Evolutionary conservation across 2,329 filamentous ascomycete genomes (phyloP), one percentile per base, ranked within the genome.

Genomic region (Ceratocystis harringtonii): DNA sequence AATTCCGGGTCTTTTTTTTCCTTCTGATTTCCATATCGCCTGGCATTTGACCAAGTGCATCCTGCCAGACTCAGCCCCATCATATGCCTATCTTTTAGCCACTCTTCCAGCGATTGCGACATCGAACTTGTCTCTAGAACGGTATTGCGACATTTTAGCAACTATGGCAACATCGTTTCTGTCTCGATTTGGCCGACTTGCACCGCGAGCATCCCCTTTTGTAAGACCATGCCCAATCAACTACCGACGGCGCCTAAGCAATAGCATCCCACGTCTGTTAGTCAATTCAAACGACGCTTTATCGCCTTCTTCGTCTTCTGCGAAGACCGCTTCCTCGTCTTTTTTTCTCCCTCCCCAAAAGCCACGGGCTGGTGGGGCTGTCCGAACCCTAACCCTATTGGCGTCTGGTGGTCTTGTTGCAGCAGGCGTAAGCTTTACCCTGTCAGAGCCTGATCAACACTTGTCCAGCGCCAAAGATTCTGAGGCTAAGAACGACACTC

Each of bases 91-190:
- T 63, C 65, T 63, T 62, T 64, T 62, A 61, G 30, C 43, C 48
- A 28, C 32, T 30, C 58, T 57, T 5, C 41, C 45, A 48, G 43
- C 61, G 28, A 67, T 64, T 57, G 63, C 62, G 61, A 67, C 62
- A 65, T 67, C 62, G 48, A 32, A 4, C 36, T 58, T 67, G 64
- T 67, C 66, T 58, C 55, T 28, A 52, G 48, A 66, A 45, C 52
- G 55, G 30, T 36, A 44, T 64, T 60, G 45, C 52, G 55, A 41
- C 45, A 44, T 64, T 60, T 60, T 45, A 41, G 57, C 32, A 67
- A 63, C 66, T 61, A 67, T 67, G 66, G 63, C 66, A 67, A 67
- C 66, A 67, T 67, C 66, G 60, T 32, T 65, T n/a, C 62, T 67
- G 58, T 67, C 66, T 63, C 66, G 63, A 65, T 67, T 65, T 36